These are phyloP conservation scores for Thelephora terrestris DNA, from an alignment of 1,284 basidiomycete species.

Conservation along the genomic window DNA sequence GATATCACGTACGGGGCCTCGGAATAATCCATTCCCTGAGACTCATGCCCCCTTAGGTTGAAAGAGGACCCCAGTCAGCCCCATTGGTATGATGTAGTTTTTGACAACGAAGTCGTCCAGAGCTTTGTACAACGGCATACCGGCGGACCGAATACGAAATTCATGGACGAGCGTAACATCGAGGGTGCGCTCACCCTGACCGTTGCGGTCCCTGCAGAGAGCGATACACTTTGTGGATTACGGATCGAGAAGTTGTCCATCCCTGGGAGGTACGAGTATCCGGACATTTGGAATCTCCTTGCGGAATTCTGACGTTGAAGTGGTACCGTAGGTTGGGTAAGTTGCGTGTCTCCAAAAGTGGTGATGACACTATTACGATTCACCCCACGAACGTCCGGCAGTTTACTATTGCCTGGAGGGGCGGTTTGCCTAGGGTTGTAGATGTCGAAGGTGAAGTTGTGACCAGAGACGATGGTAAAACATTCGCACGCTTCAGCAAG, in stretches of 20 bases:
- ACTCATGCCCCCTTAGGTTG: constrained; percentile 29
- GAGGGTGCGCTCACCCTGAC: constrained; percentile 49
- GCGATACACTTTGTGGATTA: constrained; percentile 58
- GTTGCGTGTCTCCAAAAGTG: not conserved
- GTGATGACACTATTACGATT: not conserved
- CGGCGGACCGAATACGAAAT: constrained; percentile 6
- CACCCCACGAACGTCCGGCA: not conserved
- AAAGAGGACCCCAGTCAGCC: constrained; percentile 50
- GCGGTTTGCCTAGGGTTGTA: not conserved
- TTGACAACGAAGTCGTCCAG: constrained; percentile 45
- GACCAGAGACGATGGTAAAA: not conserved
- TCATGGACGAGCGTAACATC: not conserved
- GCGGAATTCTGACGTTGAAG: not conserved
- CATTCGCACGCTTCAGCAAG: not conserved
- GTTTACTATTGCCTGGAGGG: not conserved
- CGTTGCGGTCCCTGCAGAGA: constrained; percentile 51
- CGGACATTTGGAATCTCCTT: not conserved
- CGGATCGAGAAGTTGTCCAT: constrained; percentile 39
- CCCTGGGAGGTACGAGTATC: constrained; percentile 46
- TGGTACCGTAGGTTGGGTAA: not conserved
- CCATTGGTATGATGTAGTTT: constrained; percentile 63
- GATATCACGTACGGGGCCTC: constrained; percentile 39
- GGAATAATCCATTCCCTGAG: not conserved
- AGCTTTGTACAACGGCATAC: constrained; percentile 37
- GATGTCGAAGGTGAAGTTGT: not conserved